Base-by-base conservation (phyloP, 208 protist species). In the Endotrypanum monterogeii region DNA sequence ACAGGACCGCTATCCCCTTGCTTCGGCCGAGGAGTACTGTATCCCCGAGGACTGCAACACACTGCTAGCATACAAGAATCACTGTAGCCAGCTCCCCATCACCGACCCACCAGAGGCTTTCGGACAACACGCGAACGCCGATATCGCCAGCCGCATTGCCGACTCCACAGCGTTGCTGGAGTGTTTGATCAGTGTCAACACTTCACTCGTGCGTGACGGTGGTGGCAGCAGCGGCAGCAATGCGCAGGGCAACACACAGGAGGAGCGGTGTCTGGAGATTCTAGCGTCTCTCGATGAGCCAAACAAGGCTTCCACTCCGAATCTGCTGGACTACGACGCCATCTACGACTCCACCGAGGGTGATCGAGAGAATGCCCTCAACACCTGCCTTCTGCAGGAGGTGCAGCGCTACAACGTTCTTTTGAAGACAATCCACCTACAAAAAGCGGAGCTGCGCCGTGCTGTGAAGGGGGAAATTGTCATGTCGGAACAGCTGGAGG, bases 61-160 rank as follows among this genome's bases (percentile, higher is more conserved):
- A 23, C 78, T 99, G 55, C 84, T 94, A 73, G 92, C 91, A 7
- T 99, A 98, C 88, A 88, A 93, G 75, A 95, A 86, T 60, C 98
- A 98, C 82, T 98, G 99, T 77, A 81, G 75, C 68, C 73, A 89
- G 75, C 88, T 99, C 20, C 98, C 98, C 50, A 85, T 92, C 70
- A 93, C 89, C 23, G 98, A 99, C 90, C 90, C 89, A 4, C 97
- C 99, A 20, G 97, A 98, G 82, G 98, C 98, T 18, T 99, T 99
- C 83, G 99, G 99, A 18, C 98, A 99, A 85, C 98, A 99, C 86
- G 81, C 91, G 28, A 99, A 99, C 86, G 98, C 99, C 0, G 98
- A 99, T 79, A 99, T 99, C 65, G 87, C 97, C 20, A 99, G 96
- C 65, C 94, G 98, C 54, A 99, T 99, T 62, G 74, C 96, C 44